These are phyloP conservation scores for Tritrichomonas foetus DNA, from an alignment of 208 protist species.

Conservation along the genomic window DNA sequence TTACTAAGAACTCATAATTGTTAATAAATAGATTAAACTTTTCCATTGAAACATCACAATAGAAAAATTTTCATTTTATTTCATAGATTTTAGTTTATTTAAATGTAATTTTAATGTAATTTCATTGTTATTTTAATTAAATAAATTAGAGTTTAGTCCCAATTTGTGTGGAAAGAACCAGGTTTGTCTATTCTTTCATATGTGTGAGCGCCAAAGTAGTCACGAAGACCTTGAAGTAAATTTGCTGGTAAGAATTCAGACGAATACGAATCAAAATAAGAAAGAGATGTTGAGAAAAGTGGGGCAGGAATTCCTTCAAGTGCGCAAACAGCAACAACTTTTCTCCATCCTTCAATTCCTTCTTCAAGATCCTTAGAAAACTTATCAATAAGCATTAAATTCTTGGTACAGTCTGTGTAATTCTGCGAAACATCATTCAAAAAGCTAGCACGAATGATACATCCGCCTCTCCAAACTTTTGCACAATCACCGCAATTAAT, in stretches of 20 bases:
- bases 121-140: background rate
- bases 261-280: constrained; percentile 71
- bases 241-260: constrained; percentile 65
- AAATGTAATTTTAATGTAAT: no score
- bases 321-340: constrained; percentile 54
- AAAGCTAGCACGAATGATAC: constrained; percentile 76
- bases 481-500: constrained; percentile 67
- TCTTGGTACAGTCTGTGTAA: constrained; percentile 62
- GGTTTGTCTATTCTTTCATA: constrained; percentile 66
- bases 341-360: constrained; percentile 57
- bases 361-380: constrained; percentile 62
- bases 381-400: constrained; percentile 63
- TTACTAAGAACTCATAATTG: no score
- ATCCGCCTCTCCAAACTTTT: constrained; percentile 74
- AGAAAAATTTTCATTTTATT: no score
- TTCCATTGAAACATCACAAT: no score
- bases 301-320: constrained; percentile 65
- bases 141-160: background rate
- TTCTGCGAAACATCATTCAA: constrained; percentile 68
- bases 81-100: no score
- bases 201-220: constrained; percentile 82
- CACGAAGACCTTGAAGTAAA: constrained; percentile 72
- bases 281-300: constrained; percentile 65
- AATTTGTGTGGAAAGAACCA: background rate
- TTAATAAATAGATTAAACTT: no score